Percentiles rank a stretch among this genome's conserved stretches.
These are phyloP conservation scores for Hordeum vulgare DNA, from an alignment of 176 grass and related monocot species.

Conservation along the genomic window DNA sequence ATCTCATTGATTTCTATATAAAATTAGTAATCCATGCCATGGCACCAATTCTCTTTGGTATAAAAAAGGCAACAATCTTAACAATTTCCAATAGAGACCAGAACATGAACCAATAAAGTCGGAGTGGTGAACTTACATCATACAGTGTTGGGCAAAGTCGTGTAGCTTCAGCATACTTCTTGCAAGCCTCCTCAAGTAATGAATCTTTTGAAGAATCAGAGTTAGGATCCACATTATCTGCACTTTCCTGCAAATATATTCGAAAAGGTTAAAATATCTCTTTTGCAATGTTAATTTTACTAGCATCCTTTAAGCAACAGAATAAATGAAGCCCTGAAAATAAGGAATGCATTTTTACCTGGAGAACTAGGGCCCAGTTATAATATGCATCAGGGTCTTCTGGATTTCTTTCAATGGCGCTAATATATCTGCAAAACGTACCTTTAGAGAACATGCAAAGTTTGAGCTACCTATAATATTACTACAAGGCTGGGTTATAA, in stretches of 20 bases:
- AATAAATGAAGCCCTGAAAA: background rate
- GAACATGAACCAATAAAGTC: background rate
- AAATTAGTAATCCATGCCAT: background rate
- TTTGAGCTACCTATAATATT: background rate
- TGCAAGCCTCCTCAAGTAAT: conserved; percentile 84
- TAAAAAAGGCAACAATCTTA: background rate
- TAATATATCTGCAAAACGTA: conserved; percentile 56
- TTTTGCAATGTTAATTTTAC: background rate
- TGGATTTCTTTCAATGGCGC: conserved; percentile 74
- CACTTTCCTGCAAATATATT: conserved; percentile 61
- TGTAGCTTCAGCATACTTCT: conserved; percentile 79
- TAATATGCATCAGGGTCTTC: conserved; percentile 84
- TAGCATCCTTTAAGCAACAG: background rate
- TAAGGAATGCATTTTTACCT: conserved; percentile 33
- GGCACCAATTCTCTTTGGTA: background rate
- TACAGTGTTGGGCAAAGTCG: conserved; percentile 64
- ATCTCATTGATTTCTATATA: background rate
- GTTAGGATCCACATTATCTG: conserved; percentile 64
- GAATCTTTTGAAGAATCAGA: conserved; percentile 72
- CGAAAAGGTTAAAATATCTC: background rate
- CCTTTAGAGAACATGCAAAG: background rate
- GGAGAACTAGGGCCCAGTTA: conserved; percentile 79
- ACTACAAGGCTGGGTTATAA: background rate
- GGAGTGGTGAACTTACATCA: conserved; percentile 42
- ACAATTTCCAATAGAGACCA: background rate